Percentiles rank a stretch among this genome's conserved stretches.
Evolutionary conservation across 31 red algal genomes (phyloP).

Genomic region (Pterothamnion heteromorphum): DNA sequence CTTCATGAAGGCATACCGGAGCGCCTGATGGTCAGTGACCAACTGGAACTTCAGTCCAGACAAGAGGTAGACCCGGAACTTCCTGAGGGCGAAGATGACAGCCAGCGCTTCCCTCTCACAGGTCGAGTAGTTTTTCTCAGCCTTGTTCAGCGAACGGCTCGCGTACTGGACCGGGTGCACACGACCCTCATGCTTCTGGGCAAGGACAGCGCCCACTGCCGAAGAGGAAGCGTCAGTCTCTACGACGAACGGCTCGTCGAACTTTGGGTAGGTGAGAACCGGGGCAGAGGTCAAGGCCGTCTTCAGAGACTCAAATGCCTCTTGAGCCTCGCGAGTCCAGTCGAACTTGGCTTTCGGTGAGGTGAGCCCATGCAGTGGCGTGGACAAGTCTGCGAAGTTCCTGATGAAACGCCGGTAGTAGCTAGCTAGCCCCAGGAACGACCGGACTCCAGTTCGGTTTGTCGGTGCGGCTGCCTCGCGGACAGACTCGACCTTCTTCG

Average conservation of each 20-base stretch:
- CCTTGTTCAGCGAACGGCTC: not conserved
- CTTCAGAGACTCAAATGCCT: not conserved
- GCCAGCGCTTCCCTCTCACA: not conserved
- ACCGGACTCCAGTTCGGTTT: not conserved
- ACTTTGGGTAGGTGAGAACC: not conserved
- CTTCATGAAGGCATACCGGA: not conserved
- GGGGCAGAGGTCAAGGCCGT: not conserved
- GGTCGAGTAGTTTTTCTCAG: not conserved
- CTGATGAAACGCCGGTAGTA: constrained; percentile 41
- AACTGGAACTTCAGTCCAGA: not conserved
- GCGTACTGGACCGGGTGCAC: not conserved
- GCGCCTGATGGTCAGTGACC: constrained; percentile 12
- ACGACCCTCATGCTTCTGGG: not conserved
- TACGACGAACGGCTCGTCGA: not conserved
- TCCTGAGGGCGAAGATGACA: constrained; percentile 8
- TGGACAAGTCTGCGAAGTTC: not conserved
- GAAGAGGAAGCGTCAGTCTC: not conserved
- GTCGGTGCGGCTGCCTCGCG: not conserved
- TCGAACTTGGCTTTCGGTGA: not conserved
- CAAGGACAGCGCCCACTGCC: not conserved
- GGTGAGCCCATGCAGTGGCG: not conserved
- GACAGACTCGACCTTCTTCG: not conserved
- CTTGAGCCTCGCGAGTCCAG: not conserved
- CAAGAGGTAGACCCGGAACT: not conserved
- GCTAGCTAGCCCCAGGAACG: constrained; percentile 22